Conservation (phyloP, 768 basidiomycete genomes). For the Butyriboletus loyo region DNA sequence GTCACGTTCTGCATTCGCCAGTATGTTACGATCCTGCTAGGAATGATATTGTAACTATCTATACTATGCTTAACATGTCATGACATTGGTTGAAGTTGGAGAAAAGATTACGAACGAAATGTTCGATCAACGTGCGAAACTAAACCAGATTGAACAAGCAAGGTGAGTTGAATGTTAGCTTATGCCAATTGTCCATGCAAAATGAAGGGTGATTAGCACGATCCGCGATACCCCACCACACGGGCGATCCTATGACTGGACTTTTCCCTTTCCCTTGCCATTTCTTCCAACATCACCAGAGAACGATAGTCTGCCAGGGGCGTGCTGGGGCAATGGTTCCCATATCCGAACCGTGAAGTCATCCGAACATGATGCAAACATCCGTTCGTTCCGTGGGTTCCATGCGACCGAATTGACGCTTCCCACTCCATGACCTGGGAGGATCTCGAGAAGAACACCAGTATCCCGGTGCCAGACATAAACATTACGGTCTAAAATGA, state of each 20-base stretch:
- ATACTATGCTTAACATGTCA: conserved; percentile 33
- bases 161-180: conserved; percentile 29
- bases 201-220: conserved; percentile 22
- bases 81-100: conserved; percentile 21
- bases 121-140: conserved; percentile 23
- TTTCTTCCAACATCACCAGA: conserved; percentile 26
- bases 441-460: conserved; percentile 78
- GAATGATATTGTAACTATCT: conserved; percentile 33
- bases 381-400: conserved; percentile 84
- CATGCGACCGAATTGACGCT: conserved; percentile 96
- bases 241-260: conserved; percentile 40
- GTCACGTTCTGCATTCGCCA: neutral
- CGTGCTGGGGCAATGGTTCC: conserved; percentile 46
- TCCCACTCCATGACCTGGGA: conserved; percentile 83
- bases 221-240: conserved; percentile 14
- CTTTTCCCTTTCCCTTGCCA: conserved; percentile 67
- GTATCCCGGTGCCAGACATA: conserved; percentile 95
- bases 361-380: conserved; percentile 97
- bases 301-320: conserved; percentile 18
- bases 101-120: conserved; percentile 22
- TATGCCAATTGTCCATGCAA: conserved; percentile 29
- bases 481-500: conserved; percentile 76
- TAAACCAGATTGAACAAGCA: conserved; percentile 19
- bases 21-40: conserved; percentile 16
- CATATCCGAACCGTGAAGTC: conserved; percentile 90